Percentiles rank a stretch among this genome's conserved stretches.
Evolutionary conservation across 2,329 filamentous ascomycete genomes (phyloP).

Genomic region (Pseudogymnoascus sp.): DNA sequence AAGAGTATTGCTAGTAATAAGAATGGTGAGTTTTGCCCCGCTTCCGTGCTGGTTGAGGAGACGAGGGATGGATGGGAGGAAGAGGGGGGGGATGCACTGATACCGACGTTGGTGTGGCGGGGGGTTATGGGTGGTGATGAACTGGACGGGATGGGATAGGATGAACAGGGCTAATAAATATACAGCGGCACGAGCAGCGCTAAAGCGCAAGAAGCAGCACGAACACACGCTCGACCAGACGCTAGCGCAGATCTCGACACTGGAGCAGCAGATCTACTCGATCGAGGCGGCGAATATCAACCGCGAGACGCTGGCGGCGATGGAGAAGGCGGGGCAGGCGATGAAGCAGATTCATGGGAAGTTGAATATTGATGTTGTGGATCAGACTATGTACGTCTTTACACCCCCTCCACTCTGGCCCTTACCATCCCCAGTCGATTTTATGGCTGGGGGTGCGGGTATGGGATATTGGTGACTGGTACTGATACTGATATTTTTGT

Average conservation of each 20-base stretch:
- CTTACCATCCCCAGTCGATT: not conserved
- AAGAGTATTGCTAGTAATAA: slow-evolving; percentile 89
- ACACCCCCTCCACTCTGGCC: not conserved
- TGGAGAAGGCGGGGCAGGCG: slow-evolving; percentile 82
- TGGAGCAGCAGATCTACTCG: slow-evolving; percentile 91
- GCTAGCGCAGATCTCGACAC: slow-evolving; percentile 75
- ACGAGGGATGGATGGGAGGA: not conserved
- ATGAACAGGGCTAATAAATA: not conserved
- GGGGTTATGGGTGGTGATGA: not conserved
- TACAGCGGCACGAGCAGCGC: slow-evolving; percentile 78
- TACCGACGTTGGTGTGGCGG: no score
- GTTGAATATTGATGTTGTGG: slow-evolving; percentile 89
- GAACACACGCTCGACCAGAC: slow-evolving; percentile 92
- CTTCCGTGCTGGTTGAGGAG: slow-evolving; percentile 13
- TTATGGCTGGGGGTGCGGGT: not conserved
- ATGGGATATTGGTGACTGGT: not conserved
- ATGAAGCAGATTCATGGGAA: slow-evolving; percentile 92
- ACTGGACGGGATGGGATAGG: not conserved
- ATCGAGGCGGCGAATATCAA: slow-evolving; percentile 99
- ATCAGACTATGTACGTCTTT: slow-evolving; percentile 82
- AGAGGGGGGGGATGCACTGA: no score
- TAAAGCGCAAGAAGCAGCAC: slow-evolving; percentile 90
- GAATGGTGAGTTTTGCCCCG: slow-evolving; percentile 79
- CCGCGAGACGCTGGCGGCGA: slow-evolving; percentile 86
- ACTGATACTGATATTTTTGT: slow-evolving; percentile 7